Evolutionary conservation across 352 stramenopile genomes (phyloP).

Genomic region (Globisporangium paddicum): DNA sequence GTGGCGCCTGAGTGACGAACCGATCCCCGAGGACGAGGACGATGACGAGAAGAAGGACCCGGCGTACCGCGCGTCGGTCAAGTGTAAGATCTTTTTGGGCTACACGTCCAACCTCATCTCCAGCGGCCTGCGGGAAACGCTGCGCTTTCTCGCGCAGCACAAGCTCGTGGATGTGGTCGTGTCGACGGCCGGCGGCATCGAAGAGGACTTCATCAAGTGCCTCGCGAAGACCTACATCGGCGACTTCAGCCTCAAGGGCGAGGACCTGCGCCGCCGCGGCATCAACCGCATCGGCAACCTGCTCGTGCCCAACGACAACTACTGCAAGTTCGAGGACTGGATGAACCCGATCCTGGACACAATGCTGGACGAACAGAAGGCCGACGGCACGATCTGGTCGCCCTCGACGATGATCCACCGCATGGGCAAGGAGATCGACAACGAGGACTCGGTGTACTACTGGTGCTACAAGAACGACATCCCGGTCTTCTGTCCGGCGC

Average conservation of each 20-base stretch:
- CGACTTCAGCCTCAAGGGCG: constrained; percentile 95
- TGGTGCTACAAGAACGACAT: constrained; percentile 99
- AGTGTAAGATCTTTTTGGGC: constrained; percentile 98
- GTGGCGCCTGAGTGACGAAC: constrained; percentile 96
- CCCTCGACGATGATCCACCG: constrained; percentile 97
- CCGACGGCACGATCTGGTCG: constrained; percentile 90
- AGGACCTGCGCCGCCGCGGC: constrained; percentile 91
- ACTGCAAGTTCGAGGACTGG: constrained; percentile 98
- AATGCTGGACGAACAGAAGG: constrained; percentile 98
- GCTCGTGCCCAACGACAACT: constrained; percentile 99
- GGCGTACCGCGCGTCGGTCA: constrained; percentile 75
- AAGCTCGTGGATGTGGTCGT: constrained; percentile 99
- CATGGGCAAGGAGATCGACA: constrained; percentile 97
- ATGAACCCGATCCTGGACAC: constrained; percentile 95
- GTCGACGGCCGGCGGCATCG: constrained; percentile 87
- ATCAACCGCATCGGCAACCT: constrained; percentile 99
- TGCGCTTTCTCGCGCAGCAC: constrained; percentile 98
- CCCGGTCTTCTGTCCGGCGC: constrained; percentile 98
- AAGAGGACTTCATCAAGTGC: constrained; percentile 99
- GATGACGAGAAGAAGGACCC: constrained; percentile 87
- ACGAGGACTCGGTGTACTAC: constrained; percentile 98
- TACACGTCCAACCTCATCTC: constrained; percentile 99
- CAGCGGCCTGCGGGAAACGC: constrained; percentile 96
- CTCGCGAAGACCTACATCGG: constrained; percentile 98
- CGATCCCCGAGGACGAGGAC: constrained; percentile 89